Evolutionary conservation across 1,284 basidiomycete species (phyloP).

Genomic region (Naganishia albida): DNA sequence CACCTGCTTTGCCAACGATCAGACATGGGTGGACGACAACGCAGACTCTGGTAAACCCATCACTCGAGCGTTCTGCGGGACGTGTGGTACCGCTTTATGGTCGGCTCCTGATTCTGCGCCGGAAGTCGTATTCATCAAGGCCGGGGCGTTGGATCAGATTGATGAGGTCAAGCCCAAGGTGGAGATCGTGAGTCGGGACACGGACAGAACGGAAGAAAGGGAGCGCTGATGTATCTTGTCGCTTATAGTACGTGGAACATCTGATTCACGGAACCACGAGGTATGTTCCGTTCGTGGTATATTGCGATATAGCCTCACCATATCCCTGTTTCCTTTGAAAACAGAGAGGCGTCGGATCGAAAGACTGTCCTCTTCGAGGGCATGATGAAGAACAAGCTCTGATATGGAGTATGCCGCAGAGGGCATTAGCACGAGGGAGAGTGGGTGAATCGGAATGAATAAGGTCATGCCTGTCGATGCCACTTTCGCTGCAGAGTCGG

Average conservation of each 20-base stretch:
- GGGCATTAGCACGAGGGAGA: too few species aligned
- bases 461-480: too few species aligned
- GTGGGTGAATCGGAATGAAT: too few species aligned
- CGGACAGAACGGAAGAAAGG: too few species aligned
- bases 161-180: constrained; percentile 5
- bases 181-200: constrained; percentile 3
- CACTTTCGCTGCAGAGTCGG: too few species aligned
- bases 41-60: constrained; percentile 8
- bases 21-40: constrained; percentile 10
- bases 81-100: constrained; percentile 2
- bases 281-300: background rate
- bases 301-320: background rate
- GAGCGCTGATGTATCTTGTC: background rate
- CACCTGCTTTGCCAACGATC: background rate
- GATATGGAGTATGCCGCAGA: too few species aligned
- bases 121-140: constrained; percentile 16
- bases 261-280: constrained; percentile 4
- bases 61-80: constrained; percentile 1
- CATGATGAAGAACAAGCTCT: constrained; percentile 14
- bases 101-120: constrained; percentile 16
- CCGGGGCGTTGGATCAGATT: constrained; percentile 13
- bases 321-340: background rate
- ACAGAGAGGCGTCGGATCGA: background rate
- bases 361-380: constrained; percentile 14
- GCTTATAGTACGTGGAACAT: constrained; percentile 1